Percentiles rank a stretch among this genome's conserved stretches.
phyloP scores from a whole-genome alignment of 768 basidiomycete species.

The Agrocybe chaxingu region DNA sequence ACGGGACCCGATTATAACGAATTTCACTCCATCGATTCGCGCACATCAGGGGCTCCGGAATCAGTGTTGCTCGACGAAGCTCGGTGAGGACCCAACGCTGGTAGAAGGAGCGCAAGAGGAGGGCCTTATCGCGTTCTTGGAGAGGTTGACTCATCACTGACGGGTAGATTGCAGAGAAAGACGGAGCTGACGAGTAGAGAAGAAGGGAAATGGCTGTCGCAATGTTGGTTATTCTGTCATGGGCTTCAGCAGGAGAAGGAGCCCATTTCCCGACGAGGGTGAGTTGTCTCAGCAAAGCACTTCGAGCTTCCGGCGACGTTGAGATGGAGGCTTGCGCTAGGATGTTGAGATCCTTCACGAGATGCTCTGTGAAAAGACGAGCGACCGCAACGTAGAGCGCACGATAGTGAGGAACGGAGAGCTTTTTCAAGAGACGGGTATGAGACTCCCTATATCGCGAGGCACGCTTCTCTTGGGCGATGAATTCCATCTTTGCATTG shows the following conservation, averaged over 20 bases:
- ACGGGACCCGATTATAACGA: constrained; percentile 54
- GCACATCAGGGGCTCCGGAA: constrained; percentile 65
- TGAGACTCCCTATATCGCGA: constrained; percentile 25
- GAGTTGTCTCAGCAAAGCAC: constrained; percentile 36
- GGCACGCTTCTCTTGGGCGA: constrained; percentile 13
- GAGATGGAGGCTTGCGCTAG: constrained; percentile 35
- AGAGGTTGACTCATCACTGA: constrained; percentile 27
- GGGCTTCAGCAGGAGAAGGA: constrained; percentile 52
- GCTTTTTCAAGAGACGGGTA: constrained; percentile 34
- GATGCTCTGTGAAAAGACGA: constrained; percentile 56
- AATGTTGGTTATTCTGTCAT: constrained; percentile 65
- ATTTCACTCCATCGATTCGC: constrained; percentile 56
- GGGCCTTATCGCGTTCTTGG: constrained; percentile 24
- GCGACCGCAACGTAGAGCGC: constrained; percentile 64
- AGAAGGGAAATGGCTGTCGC: constrained; percentile 58
- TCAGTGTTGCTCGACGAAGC: constrained; percentile 40
- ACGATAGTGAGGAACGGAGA: constrained; percentile 47
- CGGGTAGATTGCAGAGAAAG: constrained; percentile 22
- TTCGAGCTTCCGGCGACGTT: constrained; percentile 24
- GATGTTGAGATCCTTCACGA: constrained; percentile 44
- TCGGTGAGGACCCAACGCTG: constrained; percentile 60
- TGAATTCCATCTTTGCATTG: constrained; percentile 11
- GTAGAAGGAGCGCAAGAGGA: constrained; percentile 51
- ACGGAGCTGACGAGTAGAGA: constrained; percentile 36
- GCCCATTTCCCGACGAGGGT: constrained; percentile 72